Evolutionary conservation across 176 grass and related monocot genomes (phyloP).

Genomic region (Triticum monococcum): DNA sequence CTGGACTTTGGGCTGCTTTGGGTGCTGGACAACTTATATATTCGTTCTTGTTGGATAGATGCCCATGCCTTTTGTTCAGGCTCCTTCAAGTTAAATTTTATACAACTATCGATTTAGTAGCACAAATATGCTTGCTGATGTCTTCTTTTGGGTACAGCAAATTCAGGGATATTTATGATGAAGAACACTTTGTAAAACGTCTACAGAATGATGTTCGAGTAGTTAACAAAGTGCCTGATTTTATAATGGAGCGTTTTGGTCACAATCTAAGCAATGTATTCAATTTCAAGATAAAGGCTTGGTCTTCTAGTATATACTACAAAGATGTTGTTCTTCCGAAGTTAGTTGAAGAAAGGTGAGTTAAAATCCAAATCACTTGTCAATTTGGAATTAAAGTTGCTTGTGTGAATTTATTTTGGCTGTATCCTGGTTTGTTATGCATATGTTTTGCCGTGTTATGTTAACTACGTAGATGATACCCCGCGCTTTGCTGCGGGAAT

Average conservation of each 20-base stretch:
- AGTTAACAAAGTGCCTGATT: slow-evolving; percentile 74
- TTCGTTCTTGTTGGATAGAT: slow-evolving; percentile 6
- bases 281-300: slow-evolving; percentile 99
- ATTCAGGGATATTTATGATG: slow-evolving; percentile 96
- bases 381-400: slow-evolving; percentile 8
- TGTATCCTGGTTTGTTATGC: slow-evolving; percentile 3
- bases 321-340: slow-evolving; percentile 87
- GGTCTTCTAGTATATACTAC: slow-evolving; percentile 79
- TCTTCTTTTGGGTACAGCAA: slow-evolving; percentile 67
- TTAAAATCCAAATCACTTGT: slow-evolving; percentile 37
- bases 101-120: background rate
- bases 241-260: slow-evolving; percentile 93
- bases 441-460: background rate
- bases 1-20: background rate
- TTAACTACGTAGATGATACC: too few relatives aligned
- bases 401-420: background rate
- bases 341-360: slow-evolving; percentile 90
- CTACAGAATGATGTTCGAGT: slow-evolving; percentile 90
- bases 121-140: slow-evolving; percentile 1
- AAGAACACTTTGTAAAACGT: slow-evolving; percentile 75
- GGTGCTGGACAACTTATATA: background rate
- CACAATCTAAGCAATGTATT: slow-evolving; percentile 88
- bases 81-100: slow-evolving; percentile 10
- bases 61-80: background rate
- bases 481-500: too few relatives aligned